Percentiles rank a stretch among this genome's conserved stretches.
Conservation (phyloP, 1,284 basidiomycete species). For the Rhodotorula sp. region DNA sequence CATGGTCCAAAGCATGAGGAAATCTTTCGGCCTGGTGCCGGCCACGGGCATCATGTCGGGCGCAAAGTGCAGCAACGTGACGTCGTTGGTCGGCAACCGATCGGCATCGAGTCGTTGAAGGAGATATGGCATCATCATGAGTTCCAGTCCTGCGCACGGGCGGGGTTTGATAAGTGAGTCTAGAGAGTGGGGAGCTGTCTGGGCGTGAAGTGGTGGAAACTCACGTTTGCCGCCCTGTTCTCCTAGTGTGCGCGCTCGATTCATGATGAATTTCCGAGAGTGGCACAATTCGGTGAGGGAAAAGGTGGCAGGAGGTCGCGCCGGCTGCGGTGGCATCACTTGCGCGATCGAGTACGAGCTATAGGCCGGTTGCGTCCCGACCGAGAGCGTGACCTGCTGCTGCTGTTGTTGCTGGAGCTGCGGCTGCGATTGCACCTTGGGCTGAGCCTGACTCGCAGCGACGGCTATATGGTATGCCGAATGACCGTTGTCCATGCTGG, state of each 20-base stretch:
- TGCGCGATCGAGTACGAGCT: background rate
- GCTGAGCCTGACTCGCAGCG: background rate
- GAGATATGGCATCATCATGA: background rate
- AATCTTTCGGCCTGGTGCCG: background rate
- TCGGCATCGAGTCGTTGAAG: background rate
- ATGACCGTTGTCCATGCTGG: background rate
- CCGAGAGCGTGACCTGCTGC: background rate
- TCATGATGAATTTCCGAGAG: background rate
- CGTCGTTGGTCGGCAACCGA: background rate
- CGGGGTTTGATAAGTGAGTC: background rate
- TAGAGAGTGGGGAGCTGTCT: background rate
- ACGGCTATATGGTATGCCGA: background rate
- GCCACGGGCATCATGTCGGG: background rate
- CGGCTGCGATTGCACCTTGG: background rate
- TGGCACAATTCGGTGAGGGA: background rate
- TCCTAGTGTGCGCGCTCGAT: background rate
- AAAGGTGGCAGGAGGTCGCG: background rate
- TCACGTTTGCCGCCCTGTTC: background rate
- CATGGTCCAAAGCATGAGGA: background rate
- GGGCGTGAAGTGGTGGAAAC: background rate
- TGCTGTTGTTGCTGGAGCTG: background rate
- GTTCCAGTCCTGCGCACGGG: background rate
- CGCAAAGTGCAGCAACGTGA: background rate
- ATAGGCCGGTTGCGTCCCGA: background rate
- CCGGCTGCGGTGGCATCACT: background rate